Percentiles rank a stretch among this genome's conserved stretches.
These are phyloP conservation scores for Alloteropsis angusta DNA, from an alignment of 202 grass and related monocot genomes.

Conservation along the genomic window DNA sequence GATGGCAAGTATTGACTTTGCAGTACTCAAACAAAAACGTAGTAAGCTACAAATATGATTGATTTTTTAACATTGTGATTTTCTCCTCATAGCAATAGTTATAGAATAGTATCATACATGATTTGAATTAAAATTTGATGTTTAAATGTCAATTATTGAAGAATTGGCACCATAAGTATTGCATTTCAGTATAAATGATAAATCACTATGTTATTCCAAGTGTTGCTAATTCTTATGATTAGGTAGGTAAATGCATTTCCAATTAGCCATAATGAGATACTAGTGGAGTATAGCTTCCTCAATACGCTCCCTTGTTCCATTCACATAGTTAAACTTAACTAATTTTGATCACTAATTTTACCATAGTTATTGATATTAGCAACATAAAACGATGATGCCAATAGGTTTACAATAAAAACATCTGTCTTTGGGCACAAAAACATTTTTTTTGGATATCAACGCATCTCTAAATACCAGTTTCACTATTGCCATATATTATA, in stretches of 20 bases:
- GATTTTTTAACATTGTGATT: background rate
- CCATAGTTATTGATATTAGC: background rate
- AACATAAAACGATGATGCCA: background rate
- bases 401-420: background rate
- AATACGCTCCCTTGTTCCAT: background rate
- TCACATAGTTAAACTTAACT: background rate
- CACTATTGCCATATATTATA: background rate
- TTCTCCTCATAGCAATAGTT: background rate
- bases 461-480: background rate
- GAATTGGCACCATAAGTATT: background rate
- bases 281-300: background rate
- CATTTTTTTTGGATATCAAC: background rate
- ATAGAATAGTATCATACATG: background rate
- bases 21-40: background rate
- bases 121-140: background rate
- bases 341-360: background rate
- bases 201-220: background rate
- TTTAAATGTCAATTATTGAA: background rate
- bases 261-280: background rate
- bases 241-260: background rate
- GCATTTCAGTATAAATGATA: background rate
- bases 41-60: background rate
- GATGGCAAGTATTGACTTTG: background rate
- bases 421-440: background rate
- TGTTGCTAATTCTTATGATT: background rate